Evolutionary conservation across 2,329 filamentous ascomycete species (phyloP), one percentile per base, ranked within the genome.

Genomic region (Macrophomina tecta): DNA sequence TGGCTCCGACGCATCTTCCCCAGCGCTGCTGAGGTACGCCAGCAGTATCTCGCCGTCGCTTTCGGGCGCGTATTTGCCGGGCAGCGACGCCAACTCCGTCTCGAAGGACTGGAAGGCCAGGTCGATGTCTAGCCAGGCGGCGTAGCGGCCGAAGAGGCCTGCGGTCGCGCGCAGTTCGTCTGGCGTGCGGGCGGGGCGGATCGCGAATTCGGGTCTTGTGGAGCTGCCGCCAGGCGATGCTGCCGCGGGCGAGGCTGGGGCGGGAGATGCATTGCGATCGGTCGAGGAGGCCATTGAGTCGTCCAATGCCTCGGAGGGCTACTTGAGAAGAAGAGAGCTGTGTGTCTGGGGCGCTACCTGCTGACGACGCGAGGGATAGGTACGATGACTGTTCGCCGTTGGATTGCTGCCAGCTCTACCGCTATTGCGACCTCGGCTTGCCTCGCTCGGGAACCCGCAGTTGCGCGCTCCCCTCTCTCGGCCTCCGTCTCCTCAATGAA

Each of bases 21-120:
- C 60, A 3, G 18, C 45, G 1, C 2, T 14, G 28, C 18, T 49
- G 36, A 69, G 67, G 61, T 73, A 73, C 11, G 85, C 84, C 3
- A 88, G 79, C 23, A 86, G 78, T 0, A 88, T 73, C 28, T 80
- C 78, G 2, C 85, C 86, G 4, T 76, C 77, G 3, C 79, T 76
- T 2, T 77, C 74, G 4, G 77, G 73, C 0, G 79, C 74, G 72
- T 89, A 89, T 72, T 83, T 83, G 1, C 86, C 86, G 0, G 87
- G 86, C 16, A 89, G 75, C 8, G 73, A 77, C 6, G 79, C 76
- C 23, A 89, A 77, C 72, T 89, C 87, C 9, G 78, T 72, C 9
- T 79, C 72, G 74, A 87, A 89, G 68, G 81, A 78, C 73, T 89
- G 86, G 71, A 86, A 89, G 11, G 80, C 79, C 42, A 89, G 83